Base-by-base conservation (phyloP, 208 protist genomes). In the Phytomonas sp. region DNA sequence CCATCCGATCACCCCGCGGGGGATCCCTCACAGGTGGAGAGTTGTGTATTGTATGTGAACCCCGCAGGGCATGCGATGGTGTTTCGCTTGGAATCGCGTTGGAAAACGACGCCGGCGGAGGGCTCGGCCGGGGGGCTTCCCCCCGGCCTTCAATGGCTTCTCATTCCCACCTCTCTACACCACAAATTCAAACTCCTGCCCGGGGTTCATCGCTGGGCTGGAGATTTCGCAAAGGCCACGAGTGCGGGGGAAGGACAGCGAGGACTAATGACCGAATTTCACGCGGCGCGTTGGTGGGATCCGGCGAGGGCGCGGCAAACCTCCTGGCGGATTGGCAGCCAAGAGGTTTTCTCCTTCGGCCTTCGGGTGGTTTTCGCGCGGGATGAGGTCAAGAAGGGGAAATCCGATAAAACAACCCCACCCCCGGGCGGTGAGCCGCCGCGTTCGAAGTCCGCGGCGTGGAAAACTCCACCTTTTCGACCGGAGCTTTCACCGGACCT, bases 21-120 rank as follows among this genome's bases (percentile, higher is more conserved):
- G 26, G 4, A 6, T 26, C 45, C 32, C 8, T 8, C 6, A 59
- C 45, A 26, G 26, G 45, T 0, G 45, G 45, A 56, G 16, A 56
- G 45, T 23, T 36, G 23, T 14, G 26, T 77, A 1, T 45, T 69
- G 11, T 77, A 77, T 36, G 63, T 72, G 0, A 77, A 77, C 40
- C 67, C 73, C 4, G 45, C 7, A 10, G 62, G 67, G 4, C 67
- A 77, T 67, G 52, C 67, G 63, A 69, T 77, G 33, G 37, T 71
- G 32, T 60, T 74, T 30, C 7, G 40, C 23, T 26, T 56, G 45
- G 45, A 56, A 19, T 5, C 45, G 23, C 45, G 16, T 23, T 11
- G 45, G 2, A 19, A 11, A 11, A 4, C 19, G 45, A 19, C 45
- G 23, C 45, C 1, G 7, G 19, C 11, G 11, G 6, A 1, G 16